Conservation (phyloP, 2,329 filamentous ascomycete genomes). For the Pseudogymnoascus sp. region DNA sequence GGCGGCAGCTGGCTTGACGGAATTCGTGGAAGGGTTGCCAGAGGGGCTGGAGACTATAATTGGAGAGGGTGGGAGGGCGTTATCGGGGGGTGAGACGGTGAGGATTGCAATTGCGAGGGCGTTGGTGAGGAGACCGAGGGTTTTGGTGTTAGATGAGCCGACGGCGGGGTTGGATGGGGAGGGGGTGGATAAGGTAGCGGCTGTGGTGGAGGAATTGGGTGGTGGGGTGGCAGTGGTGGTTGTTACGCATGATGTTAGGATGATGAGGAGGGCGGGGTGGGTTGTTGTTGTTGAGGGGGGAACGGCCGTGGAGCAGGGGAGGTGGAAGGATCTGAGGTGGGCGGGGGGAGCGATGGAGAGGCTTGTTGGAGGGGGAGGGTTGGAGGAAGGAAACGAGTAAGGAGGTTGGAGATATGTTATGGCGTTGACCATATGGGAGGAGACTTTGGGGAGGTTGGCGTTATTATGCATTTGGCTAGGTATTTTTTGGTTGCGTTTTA, state of each 20-base stretch:
- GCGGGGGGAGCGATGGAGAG: conserved; percentile 34
- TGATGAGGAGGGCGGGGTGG: conserved; percentile 93
- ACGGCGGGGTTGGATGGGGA: conserved; percentile 92
- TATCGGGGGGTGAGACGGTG: conserved; percentile 71
- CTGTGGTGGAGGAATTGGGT: conserved; percentile 55
- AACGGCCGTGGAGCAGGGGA: conserved; percentile 63
- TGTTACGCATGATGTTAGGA: conserved; percentile 85
- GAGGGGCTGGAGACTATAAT: conserved; percentile 63
- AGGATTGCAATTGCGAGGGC: conserved; percentile 62
- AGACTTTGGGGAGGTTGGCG: neutral
- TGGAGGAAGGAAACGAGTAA: conserved; percentile 39
- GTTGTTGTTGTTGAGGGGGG: conserved; percentile 89
- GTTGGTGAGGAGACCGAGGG: conserved; percentile 58
- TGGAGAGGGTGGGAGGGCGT: conserved; percentile 64
- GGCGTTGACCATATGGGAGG: neutral
- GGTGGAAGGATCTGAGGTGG: conserved; percentile 23
- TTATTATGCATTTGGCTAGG: neutral
- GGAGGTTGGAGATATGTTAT: neutral
- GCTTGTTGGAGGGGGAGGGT: conserved; percentile 14
- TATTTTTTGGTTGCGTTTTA: neutral
- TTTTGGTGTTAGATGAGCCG: conserved; percentile 93
- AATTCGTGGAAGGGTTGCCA: conserved; percentile 55
- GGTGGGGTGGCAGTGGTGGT: conserved; percentile 65
- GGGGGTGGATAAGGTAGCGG: conserved; percentile 83
- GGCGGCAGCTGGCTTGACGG: conserved; percentile 44